phyloP scores from a whole-genome alignment of 2,329 filamentous ascomycete genomes.

The Botryotinia narcissicola region DNA sequence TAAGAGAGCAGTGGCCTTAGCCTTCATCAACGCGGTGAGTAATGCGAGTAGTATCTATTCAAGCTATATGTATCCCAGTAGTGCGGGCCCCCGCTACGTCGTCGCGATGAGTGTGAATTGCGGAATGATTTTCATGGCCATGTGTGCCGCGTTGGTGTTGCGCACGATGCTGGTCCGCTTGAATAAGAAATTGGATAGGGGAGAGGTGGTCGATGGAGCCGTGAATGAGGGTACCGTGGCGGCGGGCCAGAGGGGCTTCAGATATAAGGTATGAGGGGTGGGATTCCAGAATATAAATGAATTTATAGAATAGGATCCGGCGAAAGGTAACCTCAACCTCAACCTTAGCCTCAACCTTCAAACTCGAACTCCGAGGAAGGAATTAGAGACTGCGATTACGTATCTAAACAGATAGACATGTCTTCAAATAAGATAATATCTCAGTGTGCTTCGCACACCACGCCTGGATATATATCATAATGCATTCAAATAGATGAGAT shows the following conservation, averaged over 20 bases:
- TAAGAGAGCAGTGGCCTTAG: constrained; percentile 60
- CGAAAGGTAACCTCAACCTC: too few relatives aligned
- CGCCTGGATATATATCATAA: neutral
- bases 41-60: constrained; percentile 67
- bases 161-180: constrained; percentile 61
- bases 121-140: constrained; percentile 60
- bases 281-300: too few relatives aligned
- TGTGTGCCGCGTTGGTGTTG: constrained; percentile 60
- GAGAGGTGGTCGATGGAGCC: constrained; percentile 48
- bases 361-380: neutral
- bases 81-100: constrained; percentile 30
- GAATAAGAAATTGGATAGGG: constrained; percentile 68
- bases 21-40: constrained; percentile 71
- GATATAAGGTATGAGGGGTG: constrained; percentile 3
- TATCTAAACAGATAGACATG: neutral
- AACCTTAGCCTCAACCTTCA: neutral
- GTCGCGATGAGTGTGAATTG: constrained; percentile 67
- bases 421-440: neutral
- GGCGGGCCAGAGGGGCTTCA: constrained; percentile 16
- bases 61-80: constrained; percentile 48
- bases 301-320: neutral
- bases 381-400: neutral
- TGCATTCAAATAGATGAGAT: neutral
- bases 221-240: constrained; percentile 12
- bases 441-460: too few relatives aligned